Evolutionary conservation across 2,329 filamentous ascomycete species (phyloP).

Genomic region (Ophiostoma quercus): DNA sequence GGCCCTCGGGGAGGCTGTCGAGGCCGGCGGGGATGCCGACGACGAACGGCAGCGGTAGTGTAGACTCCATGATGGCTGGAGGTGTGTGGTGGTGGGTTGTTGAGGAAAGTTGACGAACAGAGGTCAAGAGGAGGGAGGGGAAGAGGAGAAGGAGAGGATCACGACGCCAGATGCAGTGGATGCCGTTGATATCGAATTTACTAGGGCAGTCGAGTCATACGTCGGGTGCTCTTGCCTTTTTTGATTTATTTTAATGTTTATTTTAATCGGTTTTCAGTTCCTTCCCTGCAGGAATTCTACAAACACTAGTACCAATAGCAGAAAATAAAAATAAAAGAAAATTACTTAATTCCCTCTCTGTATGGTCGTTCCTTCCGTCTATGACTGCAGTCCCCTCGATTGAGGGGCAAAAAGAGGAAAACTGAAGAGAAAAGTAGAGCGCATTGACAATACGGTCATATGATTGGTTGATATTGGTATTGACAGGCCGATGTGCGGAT

Average conservation of each 20-base stretch:
- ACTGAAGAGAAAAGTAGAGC: not conserved
- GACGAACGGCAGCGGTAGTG: conserved; percentile 58
- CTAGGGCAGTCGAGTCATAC: conserved; percentile 12
- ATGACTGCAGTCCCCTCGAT: not conserved
- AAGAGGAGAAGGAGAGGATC: not conserved
- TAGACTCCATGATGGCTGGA: conserved; percentile 52
- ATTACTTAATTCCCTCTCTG: conserved; percentile 7
- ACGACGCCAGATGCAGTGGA: conserved; percentile 7
- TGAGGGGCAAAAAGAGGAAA: conserved; percentile 15
- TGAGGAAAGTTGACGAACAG: not conserved
- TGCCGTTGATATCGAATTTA: not conserved
- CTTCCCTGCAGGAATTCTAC: not conserved
- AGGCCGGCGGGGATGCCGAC: conserved; percentile 49
- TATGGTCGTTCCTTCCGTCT: conserved; percentile 10
- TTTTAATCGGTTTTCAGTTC: not conserved
- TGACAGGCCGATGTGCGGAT: conserved; percentile 12
- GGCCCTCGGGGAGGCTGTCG: conserved; percentile 42
- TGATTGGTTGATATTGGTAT: not conserved
- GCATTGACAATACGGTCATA: not conserved
- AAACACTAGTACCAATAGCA: not conserved
- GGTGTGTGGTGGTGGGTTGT: not conserved
- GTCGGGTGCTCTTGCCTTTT: conserved; percentile 4
- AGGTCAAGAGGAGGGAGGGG: not conserved
- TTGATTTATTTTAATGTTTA: not conserved
- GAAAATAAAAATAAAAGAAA: not conserved